Percentiles rank a stretch among this genome's conserved stretches.
Evolutionary conservation across 768 basidiomycete species (phyloP).

Genomic region (Phlebiopsis flavidoalba): DNA sequence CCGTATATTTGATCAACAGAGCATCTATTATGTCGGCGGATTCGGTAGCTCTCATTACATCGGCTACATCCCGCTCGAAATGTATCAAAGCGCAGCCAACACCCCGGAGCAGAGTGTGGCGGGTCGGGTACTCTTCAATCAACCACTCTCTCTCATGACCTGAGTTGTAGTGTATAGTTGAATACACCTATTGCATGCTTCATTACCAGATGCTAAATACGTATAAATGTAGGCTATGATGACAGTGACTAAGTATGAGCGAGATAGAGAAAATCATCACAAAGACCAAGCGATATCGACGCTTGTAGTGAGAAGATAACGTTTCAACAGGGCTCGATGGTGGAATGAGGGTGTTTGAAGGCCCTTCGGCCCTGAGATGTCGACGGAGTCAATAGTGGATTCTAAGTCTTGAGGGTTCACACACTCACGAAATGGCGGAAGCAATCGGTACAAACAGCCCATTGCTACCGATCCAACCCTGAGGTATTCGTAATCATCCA

Average conservation of each 20-base stretch:
- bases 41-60: constrained; percentile 50
- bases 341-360: neutral
- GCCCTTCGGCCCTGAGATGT: neutral
- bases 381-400: neutral
- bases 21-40: constrained; percentile 49
- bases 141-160: neutral
- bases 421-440: neutral
- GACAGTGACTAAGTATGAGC: neutral
- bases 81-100: constrained; percentile 29
- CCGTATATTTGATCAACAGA: constrained; percentile 23
- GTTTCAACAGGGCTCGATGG: neutral
- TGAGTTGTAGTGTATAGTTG: neutral
- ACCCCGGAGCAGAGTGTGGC: constrained; percentile 7
- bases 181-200: neutral
- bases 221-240: neutral
- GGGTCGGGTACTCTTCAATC: constrained; percentile 16
- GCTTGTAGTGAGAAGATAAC: neutral
- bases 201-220: neutral
- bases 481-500: neutral
- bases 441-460: too few relatives aligned
- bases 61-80: constrained; percentile 41
- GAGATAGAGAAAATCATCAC: neutral
- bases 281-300: neutral
- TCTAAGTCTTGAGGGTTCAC: neutral
- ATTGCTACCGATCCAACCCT: neutral